These are phyloP conservation scores for Tricholoma flavovirens DNA, from an alignment of 768 basidiomycete genomes.

Conservation along the genomic window DNA sequence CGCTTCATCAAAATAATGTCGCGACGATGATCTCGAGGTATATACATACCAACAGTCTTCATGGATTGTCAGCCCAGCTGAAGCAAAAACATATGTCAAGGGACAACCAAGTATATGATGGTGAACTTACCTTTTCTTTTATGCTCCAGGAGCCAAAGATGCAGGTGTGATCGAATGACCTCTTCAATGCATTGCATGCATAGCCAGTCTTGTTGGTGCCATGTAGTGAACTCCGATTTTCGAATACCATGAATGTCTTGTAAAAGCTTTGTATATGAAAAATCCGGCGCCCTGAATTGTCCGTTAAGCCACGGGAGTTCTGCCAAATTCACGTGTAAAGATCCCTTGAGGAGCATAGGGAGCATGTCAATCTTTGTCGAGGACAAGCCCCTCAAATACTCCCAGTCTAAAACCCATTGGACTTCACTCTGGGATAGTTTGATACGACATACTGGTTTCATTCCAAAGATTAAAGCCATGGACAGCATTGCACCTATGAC, in stretches of 20 bases:
- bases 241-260: slow-evolving; percentile 12
- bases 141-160: slow-evolving; percentile 20
- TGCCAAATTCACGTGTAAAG: background rate
- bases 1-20: background rate
- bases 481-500: slow-evolving; percentile 10
- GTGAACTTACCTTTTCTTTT: slow-evolving; percentile 16
- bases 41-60: slow-evolving; percentile 24
- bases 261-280: slow-evolving; percentile 7
- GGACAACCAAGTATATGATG: background rate
- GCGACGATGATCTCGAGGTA: background rate
- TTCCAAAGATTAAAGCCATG: slow-evolving; percentile 15
- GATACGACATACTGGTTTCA: slow-evolving; percentile 12
- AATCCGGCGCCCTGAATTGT: background rate
- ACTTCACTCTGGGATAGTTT: background rate
- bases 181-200: slow-evolving; percentile 23
- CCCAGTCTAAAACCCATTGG: slow-evolving; percentile 11
- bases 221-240: slow-evolving; percentile 10
- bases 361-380: background rate
- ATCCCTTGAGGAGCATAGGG: slow-evolving; percentile 6
- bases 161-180: slow-evolving; percentile 21
- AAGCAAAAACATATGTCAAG: background rate
- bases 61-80: slow-evolving; percentile 8
- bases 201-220: slow-evolving; percentile 26
- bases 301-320: background rate
- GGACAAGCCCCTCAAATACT: slow-evolving; percentile 9